Conservation (phyloP, 1,284 basidiomycete species). For the Leccinum griseonigrum region DNA sequence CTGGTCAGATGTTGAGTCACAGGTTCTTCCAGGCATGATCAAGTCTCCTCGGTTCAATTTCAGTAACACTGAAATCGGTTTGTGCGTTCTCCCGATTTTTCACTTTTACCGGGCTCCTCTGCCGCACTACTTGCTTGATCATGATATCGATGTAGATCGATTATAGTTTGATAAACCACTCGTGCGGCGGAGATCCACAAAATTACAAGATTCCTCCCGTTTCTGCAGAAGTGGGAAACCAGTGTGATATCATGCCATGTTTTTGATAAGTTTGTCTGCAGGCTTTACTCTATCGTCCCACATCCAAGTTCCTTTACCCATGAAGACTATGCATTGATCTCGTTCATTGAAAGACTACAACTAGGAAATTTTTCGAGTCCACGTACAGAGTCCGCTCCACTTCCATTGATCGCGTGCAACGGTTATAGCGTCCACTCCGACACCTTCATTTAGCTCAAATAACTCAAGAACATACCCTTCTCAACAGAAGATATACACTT, state of each 20-base stretch:
- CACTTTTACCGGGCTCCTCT: not conserved
- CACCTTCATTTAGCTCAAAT: slow-evolving; percentile 41
- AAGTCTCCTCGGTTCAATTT: slow-evolving; percentile 55
- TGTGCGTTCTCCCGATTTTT: not conserved
- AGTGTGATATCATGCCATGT: not conserved
- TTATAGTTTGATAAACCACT: not conserved
- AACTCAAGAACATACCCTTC: slow-evolving; percentile 37
- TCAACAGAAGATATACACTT: slow-evolving; percentile 14
- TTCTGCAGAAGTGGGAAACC: not conserved
- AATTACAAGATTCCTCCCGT: not conserved
- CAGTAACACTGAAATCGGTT: slow-evolving; percentile 50
- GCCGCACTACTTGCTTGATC: not conserved
- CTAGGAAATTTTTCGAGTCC: slow-evolving; percentile 19
- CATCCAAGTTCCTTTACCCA: slow-evolving; percentile 39
- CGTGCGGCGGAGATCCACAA: not conserved
- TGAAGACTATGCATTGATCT: slow-evolving; percentile 13
- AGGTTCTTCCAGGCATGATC: slow-evolving; percentile 35
- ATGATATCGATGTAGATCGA: not conserved
- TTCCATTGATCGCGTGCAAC: slow-evolving; percentile 56
- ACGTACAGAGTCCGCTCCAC: slow-evolving; percentile 38
- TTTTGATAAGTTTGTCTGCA: slow-evolving; percentile 38
- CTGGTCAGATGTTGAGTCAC: slow-evolving; percentile 21
- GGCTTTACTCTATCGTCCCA: slow-evolving; percentile 47
- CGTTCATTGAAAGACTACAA: slow-evolving; percentile 6
- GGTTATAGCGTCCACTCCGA: slow-evolving; percentile 47